Conservation (phyloP, 352 stramenopile genomes). For the Phytophthora nicotianae region DNA sequence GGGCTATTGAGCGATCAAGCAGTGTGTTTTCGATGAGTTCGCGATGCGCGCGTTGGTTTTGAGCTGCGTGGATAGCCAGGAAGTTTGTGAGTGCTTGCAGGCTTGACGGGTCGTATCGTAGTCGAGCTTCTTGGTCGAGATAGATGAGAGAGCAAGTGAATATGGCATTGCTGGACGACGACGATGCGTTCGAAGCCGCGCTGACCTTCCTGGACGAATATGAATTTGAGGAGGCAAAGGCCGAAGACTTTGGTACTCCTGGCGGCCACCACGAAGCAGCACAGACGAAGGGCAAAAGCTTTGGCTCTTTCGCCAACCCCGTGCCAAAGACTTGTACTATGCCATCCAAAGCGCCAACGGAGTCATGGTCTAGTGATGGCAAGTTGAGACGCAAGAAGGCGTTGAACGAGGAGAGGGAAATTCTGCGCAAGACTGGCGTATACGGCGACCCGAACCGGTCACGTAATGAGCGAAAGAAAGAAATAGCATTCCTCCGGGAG, state of each 20-base stretch:
- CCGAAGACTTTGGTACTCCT: neutral
- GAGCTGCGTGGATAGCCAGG: conserved; percentile 16
- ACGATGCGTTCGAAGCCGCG: conserved; percentile 13
- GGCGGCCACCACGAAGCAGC: no score
- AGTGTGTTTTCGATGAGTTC: conserved; percentile 19
- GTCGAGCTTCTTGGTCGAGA: conserved; percentile 15
- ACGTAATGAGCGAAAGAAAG: conserved; percentile 35
- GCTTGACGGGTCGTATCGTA: conserved; percentile 16
- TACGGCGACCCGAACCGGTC: conserved; percentile 33
- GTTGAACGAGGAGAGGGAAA: conserved; percentile 39
- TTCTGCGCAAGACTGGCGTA: conserved; percentile 39
- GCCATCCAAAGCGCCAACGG: neutral
- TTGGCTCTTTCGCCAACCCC: neutral
- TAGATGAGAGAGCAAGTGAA: conserved; percentile 17
- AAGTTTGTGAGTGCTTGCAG: conserved; percentile 11
- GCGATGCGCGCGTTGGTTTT: conserved; percentile 21
- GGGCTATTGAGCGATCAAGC: neutral
- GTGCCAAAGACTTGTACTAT: neutral
- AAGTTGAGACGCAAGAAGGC: neutral
- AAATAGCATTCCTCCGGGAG: conserved; percentile 71
- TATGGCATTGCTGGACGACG: conserved; percentile 7
- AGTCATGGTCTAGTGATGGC: neutral
- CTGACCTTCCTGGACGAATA: conserved; percentile 21
- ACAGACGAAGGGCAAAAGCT: neutral
- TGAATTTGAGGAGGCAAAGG: neutral